Evolutionary conservation across 2,329 filamentous ascomycete species (phyloP).

Genomic region (Fusarium acutatum): DNA sequence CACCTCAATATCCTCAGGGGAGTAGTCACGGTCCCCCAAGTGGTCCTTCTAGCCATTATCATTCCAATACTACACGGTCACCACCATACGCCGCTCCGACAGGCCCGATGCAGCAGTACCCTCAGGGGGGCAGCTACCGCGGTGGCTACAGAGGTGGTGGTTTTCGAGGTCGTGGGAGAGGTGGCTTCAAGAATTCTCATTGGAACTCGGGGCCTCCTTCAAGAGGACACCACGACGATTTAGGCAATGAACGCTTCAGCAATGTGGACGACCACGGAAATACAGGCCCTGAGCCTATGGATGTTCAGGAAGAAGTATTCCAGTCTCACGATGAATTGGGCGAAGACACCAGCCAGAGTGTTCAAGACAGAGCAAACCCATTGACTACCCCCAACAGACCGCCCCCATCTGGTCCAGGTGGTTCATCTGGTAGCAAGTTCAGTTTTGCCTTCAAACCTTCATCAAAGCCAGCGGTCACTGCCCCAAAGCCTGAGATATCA

Average conservation of each 20-base stretch:
- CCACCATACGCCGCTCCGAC: slow-evolving; percentile 66
- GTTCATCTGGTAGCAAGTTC: slow-evolving; percentile 74
- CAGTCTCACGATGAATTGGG: slow-evolving; percentile 33
- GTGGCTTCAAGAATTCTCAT: slow-evolving; percentile 73
- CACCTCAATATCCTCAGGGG: slow-evolving; percentile 65
- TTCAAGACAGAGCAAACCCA: slow-evolving; percentile 54
- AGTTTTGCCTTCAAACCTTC: slow-evolving; percentile 92
- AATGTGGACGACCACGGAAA: slow-evolving; percentile 26
- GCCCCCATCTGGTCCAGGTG: slow-evolving; percentile 61
- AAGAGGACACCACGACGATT: slow-evolving; percentile 36
- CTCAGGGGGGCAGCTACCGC: slow-evolving; percentile 55
- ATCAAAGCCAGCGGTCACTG: slow-evolving; percentile 63
- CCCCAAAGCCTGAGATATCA: slow-evolving; percentile 72
- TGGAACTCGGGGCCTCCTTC: slow-evolving; percentile 57
- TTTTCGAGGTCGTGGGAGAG: slow-evolving; percentile 69
- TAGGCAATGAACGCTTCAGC: slow-evolving; percentile 29
- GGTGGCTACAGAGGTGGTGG: slow-evolving; percentile 61
- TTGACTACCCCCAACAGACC: slow-evolving; percentile 65
- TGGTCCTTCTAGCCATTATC: slow-evolving; percentile 64
- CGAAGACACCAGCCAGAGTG: slow-evolving; percentile 46
- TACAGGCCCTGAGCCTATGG: slow-evolving; percentile 23
- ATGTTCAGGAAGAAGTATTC: slow-evolving; percentile 19
- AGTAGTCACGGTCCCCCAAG: slow-evolving; percentile 60
- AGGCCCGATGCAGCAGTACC: slow-evolving; percentile 65
- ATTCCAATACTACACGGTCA: slow-evolving; percentile 56